Percentiles rank a stretch among this genome's conserved stretches.
Conservation (phyloP, 2,329 filamentous ascomycete species). For the Ceratocystis alfenasii region DNA sequence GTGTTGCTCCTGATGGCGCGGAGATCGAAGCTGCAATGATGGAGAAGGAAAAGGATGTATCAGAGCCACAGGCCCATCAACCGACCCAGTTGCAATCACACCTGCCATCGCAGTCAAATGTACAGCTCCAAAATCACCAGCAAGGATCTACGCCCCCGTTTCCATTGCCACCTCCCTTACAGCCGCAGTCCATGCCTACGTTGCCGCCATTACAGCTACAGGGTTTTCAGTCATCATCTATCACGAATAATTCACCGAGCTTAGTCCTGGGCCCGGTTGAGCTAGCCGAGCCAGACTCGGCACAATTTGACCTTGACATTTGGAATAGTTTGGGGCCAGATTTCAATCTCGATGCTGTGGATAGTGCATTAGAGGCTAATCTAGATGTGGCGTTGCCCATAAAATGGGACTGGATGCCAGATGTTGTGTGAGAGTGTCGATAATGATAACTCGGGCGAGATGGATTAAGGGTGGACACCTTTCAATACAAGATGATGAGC, state of each 20-base stretch:
- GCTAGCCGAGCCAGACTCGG: conserved; percentile 7
- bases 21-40: conserved; percentile 29
- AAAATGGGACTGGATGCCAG: conserved; percentile 38
- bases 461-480: not conserved
- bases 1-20: conserved; percentile 38
- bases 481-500: not conserved
- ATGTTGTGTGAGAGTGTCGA: conserved; percentile 27
- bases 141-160: not conserved
- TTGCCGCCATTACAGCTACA: not conserved
- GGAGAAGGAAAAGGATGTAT: not conserved
- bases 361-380: conserved; percentile 43
- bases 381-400: conserved; percentile 42
- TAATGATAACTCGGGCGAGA: not conserved
- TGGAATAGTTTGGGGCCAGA: conserved; percentile 37
- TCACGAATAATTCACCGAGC: conserved; percentile 10
- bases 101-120: not conserved
- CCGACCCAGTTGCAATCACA: conserved; percentile 6
- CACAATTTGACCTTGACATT: conserved; percentile 20
- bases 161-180: not conserved
- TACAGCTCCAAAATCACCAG: not conserved
- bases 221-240: not conserved
- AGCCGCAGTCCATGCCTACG: not conserved
- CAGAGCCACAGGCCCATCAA: not conserved
- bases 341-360: conserved; percentile 42
- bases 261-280: conserved; percentile 4